Base-by-base conservation (phyloP, 495 filamentous ascomycete species). In the Apodospora peruviana region DNA sequence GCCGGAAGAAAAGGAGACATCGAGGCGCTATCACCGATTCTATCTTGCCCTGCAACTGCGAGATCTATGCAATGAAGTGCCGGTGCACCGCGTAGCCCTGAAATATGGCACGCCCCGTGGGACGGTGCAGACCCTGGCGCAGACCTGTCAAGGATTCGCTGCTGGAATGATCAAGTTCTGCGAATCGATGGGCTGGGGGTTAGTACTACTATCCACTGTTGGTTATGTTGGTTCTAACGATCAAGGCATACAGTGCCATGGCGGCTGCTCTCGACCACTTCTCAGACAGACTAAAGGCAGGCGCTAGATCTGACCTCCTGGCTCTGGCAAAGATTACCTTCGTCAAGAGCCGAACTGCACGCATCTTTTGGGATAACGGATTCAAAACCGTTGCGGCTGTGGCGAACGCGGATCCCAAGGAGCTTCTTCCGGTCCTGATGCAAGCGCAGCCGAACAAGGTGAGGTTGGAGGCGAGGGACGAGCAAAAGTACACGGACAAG, bases 21-120 rank as follows among this genome's bases (percentile, higher is more conserved):
- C 77, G 2, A 76, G 81, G 10, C 78, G 86, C 29, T 88, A 91
- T 57, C 78, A 79, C n/a, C 79, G 87, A 16, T 88, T 89, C 56
- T 93, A 89, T 56, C 71, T 85, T 16, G 85, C 88, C 10, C 77
- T 93, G 38, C 88, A 91, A 58, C 79, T 93, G 29, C 83, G 88
- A 17, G 86, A 91, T 57, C 67, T 93, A 25, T 88, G 87, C 65
- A 91, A 90, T 57, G 88, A 91, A 50, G 71, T 80, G 19, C 88
- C 88, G 1, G 73, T 91, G 5, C 78, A 86, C 45, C 60, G 70
- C 1, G 85, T 93, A 27, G 81, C 87, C 1, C 65, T 64, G 16
- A 86, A 87, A 51, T 91, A 88, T 57, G 77, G 78, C 17, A 79
- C 80, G 43, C 80, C 83, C 8, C 78, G 86, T 24, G 88, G 88